These are phyloP conservation scores for Encephalitozoon cuniculi DNA, from an alignment of 371 early-diverging fungal species.

Conservation along the genomic window DNA sequence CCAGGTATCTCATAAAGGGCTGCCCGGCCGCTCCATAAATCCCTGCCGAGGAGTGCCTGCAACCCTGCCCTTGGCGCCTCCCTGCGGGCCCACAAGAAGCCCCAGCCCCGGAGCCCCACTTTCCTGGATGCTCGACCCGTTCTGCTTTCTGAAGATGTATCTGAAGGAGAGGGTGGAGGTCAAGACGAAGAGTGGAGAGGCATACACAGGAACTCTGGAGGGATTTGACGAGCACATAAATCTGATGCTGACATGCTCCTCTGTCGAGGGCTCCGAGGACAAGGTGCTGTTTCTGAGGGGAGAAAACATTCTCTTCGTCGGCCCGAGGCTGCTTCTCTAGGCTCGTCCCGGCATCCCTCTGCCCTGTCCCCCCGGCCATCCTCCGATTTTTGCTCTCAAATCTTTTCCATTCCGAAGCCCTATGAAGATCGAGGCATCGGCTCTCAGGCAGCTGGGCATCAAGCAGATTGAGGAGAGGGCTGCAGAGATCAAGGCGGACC, in stretches of 20 bases:
- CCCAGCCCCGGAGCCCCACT: neutral
- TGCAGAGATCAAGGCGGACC: slow-evolving; percentile 11
- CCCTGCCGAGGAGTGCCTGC: too few relatives aligned
- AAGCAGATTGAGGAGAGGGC: slow-evolving; percentile 37
- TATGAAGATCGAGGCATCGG: slow-evolving; percentile 38
- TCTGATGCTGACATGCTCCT: slow-evolving; percentile 29
- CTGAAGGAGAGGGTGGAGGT: slow-evolving; percentile 44
- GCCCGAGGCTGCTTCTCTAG: neutral
- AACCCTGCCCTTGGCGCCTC: neutral
- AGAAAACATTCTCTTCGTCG: slow-evolving; percentile 53
- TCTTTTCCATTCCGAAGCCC: slow-evolving; percentile 20
- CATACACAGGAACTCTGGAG: slow-evolving; percentile 36
- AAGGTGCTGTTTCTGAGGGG: slow-evolving; percentile 46
- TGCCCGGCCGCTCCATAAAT: neutral
- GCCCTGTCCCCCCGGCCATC: neutral
- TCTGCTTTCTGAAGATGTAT: slow-evolving; percentile 50
- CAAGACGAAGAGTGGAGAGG: slow-evolving; percentile 40
- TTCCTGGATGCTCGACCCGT: slow-evolving; percentile 35
- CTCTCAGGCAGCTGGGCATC: slow-evolving; percentile 30
- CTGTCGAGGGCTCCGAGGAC: neutral
- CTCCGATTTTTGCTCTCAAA: slow-evolving; percentile 9
- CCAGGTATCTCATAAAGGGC: slow-evolving; percentile 34
- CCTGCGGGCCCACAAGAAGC: neutral
- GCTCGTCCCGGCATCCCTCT: neutral
- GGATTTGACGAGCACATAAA: slow-evolving; percentile 58